Conservation (phyloP, 2,329 filamentous ascomycete genomes). For the Sporothrix sp. region DNA sequence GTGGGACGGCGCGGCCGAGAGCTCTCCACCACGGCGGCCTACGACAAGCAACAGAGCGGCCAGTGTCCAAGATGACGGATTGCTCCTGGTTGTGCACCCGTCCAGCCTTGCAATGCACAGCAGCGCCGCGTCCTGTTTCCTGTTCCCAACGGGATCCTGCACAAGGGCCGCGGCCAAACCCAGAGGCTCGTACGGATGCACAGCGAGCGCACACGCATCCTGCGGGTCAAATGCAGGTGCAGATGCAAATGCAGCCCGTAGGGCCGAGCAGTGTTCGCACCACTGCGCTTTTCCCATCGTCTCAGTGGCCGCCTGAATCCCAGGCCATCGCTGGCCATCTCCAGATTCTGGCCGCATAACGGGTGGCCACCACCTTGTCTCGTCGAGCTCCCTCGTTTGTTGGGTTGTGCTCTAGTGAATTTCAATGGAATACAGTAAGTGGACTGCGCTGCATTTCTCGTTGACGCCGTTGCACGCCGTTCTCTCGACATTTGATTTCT, state of each 20-base stretch:
- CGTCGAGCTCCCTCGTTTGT: too few species aligned
- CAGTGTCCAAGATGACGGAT: too few species aligned
- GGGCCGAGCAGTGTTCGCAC: conserved; percentile 8
- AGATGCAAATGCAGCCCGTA: conserved; percentile 12
- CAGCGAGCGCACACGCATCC: not conserved
- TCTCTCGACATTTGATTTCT: too few species aligned
- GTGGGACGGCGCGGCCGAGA: conserved; percentile 7
- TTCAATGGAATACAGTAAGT: too few species aligned
- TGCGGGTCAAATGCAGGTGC: not conserved
- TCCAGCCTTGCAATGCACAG: not conserved
- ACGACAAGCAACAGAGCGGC: not conserved
- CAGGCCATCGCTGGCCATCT: not conserved
- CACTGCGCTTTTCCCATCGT: not conserved
- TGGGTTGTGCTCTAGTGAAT: too few species aligned
- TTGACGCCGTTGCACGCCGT: too few species aligned
- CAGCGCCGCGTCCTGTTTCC: not conserved
- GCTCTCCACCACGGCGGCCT: conserved; percentile 4
- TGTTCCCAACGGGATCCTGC: conserved; percentile 7
- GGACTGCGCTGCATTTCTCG: too few species aligned
- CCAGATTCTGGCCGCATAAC: not conserved
- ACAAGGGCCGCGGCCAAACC: conserved; percentile 3
- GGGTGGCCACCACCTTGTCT: not conserved
- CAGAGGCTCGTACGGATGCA: not conserved
- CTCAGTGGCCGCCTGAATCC: not conserved
- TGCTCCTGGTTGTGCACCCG: too few species aligned